Evolutionary conservation across 345 rosid species (phyloP), one percentile per base, ranked within the genome.

Genomic region (Eucalyptus albens): DNA sequence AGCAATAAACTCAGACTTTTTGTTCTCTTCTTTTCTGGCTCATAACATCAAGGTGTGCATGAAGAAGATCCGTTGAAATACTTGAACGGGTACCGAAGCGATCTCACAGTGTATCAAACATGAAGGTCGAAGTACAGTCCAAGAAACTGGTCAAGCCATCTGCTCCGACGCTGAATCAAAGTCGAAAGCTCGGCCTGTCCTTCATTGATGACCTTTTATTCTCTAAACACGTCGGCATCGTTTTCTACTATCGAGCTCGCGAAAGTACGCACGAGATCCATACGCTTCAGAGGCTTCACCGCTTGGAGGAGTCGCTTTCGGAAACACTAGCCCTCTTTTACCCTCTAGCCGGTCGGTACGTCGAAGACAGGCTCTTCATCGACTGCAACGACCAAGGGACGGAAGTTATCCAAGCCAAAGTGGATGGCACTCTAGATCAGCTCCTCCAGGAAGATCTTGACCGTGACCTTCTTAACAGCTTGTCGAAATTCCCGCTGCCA

Each of bases 351-450:
- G 13, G 62, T 56, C 29, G 29, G 13, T 56, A 56, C 62, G 6
- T 22, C 62, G 29, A 56, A 56, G 29, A 14, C 5, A 24, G 29
- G 14, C 87, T 37, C 60, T 72, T 49, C 33, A 45, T 88, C 51
- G 77, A 85, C 77, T 83, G 87, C 24, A 40, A 42, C 29, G 59
- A 83, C 87, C 81, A n/a, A 88, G 90, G 89, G 11, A 80, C 21
- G 15, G 87, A 88, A 67, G 47, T 88, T 29, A 27, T 56, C 24
- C 69, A 82, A 47, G 87, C 87, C 53, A 83, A 37, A 40, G 90
- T 88, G 5, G 67, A 88, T 45, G 67, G 90, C 16, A 27, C 53
- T 22, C 47, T 88, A 1, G 59, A 86, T 33, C 56, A 45, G 69
- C 60, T 55, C 21, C 33, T 77, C 42, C 29, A 37, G 50, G n/a